Evolutionary conservation across 2,329 filamentous ascomycete genomes (phyloP), one percentile per base, ranked within the genome.

Genomic region (Pezicula carpinea): DNA sequence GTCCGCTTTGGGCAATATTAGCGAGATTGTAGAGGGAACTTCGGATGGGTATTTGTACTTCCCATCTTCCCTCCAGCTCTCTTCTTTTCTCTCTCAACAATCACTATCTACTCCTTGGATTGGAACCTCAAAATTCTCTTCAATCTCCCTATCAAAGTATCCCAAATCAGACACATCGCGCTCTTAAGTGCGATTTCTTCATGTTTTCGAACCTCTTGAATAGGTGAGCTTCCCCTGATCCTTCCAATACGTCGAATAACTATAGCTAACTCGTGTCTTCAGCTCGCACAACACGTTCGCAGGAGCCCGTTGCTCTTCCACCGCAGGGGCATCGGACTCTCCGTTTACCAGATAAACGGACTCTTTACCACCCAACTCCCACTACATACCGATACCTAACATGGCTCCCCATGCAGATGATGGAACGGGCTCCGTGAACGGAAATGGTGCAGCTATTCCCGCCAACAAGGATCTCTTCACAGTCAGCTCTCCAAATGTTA

Each of bases 181-280:
- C 60, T 59, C 59, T 52, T 53, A 55, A 57, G 57, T 60, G 58
- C 59, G 62, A 58, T 66, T 64, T 60, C 55, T 49, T 67, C 66
- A 78, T 89, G 91, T 96, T 96, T 85, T 92, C 90, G 79, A 96
- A 95, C 76, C 86, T 95, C 64, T 85, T 96, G 62, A 93, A 93
- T 82, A 96, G 90, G 91, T 96, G 80, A 70, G 89, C 74, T 22
- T 38, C 29, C 41, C 26, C 35, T 44, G 19, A 22, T 33, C 19
- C 41, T 26, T 26, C 36, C 47, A 39, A 45, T 47, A 36, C 35
- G 11, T 42, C 23, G 7, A 3, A 26, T 26, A 6, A 18, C 6
- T 29, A 21, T 32, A 33, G 23, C 48, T 47, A 49, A 59, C 38
- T 44, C 51, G n/a, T 53, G 43, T 62, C 48, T 51, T 34, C 69